A percentile compares a stretch with the other conserved stretches of the same genome.
These are phyloP conservation scores for Rhodocollybia butyracea DNA, from an alignment of 768 basidiomycete genomes.

Conservation along the genomic window DNA sequence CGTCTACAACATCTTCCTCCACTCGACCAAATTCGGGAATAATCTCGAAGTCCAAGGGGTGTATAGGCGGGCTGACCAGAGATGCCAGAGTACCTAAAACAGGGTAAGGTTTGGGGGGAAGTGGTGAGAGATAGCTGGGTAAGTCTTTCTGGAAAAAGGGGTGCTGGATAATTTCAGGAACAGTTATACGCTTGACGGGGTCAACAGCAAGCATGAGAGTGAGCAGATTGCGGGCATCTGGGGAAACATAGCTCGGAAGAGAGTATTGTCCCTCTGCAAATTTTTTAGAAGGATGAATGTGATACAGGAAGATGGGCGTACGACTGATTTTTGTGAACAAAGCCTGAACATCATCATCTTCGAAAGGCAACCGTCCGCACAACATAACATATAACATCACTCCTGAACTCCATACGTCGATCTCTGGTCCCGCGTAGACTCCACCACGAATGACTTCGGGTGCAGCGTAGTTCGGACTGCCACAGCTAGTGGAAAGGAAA, in stretches of 20 bases:
- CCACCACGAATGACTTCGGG: slow-evolving; percentile 97
- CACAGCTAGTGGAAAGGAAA: slow-evolving; percentile 96
- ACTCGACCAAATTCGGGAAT: slow-evolving; percentile 92
- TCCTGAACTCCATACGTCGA: slow-evolving; percentile 98
- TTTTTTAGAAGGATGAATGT: slow-evolving; percentile 8
- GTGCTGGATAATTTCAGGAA: slow-evolving; percentile 86
- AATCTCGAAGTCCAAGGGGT: slow-evolving; percentile 69
- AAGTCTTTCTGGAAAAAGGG: slow-evolving; percentile 89
- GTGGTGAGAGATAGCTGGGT: slow-evolving; percentile 79
- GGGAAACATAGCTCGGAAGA: slow-evolving; percentile 76
- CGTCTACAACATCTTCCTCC: slow-evolving; percentile 88
- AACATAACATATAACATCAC: slow-evolving; percentile 99
- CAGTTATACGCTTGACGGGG: slow-evolving; percentile 91
- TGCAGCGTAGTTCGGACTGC: slow-evolving; percentile 97
- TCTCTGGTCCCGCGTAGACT: slow-evolving; percentile 95
- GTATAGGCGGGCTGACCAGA: slow-evolving; percentile 59
- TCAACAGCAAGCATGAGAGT: slow-evolving; percentile 90
- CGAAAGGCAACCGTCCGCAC: slow-evolving; percentile 92
- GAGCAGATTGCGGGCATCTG: slow-evolving; percentile 78
- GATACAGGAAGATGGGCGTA: slow-evolving; percentile 30
- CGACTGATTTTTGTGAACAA: slow-evolving; percentile 94
- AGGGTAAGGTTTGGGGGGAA: slow-evolving; percentile 75
- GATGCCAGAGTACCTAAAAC: slow-evolving; percentile 72
- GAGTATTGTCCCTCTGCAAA: slow-evolving; percentile 78
- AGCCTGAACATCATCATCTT: slow-evolving; percentile 92